Base-by-base conservation (phyloP, 805 yeast species). In the Cyberlindnera suaveolens region DNA sequence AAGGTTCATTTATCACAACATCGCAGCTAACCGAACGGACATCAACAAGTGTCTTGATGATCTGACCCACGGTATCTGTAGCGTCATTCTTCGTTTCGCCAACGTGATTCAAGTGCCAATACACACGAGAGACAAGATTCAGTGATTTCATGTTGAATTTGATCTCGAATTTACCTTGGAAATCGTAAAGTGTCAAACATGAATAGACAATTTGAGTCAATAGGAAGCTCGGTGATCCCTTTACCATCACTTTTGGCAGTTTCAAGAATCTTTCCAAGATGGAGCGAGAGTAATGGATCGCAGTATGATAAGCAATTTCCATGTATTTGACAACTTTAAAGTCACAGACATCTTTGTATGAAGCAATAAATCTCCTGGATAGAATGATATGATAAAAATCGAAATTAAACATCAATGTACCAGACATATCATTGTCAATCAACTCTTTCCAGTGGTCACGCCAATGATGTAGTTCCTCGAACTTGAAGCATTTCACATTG, bases 21-120 rank as follows among this genome's bases (percentile, higher is more conserved):
- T 26, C 44, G 5, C 29, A 41, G 29, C 39, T 47, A 7, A 47
- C 42, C 40, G 50, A 18, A 31, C 41, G 38, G 35, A 50, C 53
- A 46, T 54, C 54, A 7, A 77, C 75, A 23, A 78, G 58, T 23
- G 72, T 67, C 49, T 71, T 71, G 38, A 78, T 71, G 38, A 78
- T 73, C 41, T 69, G 69, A 3, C 82, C 81, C 32, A 78, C 78
- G 5, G 79, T 75, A 44, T 74, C 80, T 0, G 82, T 77, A 3
- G 79, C 80, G 53, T 77, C 82, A 49, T 75, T 77, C 51, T 68
- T 67, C 43, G 70, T 69, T 45, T 75, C 80, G 2, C 82, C 82
- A 46, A 75, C 71, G 26, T 75, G 70, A 46, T 73, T 76, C 47
- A 78, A 57, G 48, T 75, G 78, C 82, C 82, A 78, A 47, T 77